A percentile compares a stretch with the other conserved stretches of the same genome.
Evolutionary conservation across 805 yeast genomes (phyloP).

Genomic region (Starmerella lactis-condensi): DNA sequence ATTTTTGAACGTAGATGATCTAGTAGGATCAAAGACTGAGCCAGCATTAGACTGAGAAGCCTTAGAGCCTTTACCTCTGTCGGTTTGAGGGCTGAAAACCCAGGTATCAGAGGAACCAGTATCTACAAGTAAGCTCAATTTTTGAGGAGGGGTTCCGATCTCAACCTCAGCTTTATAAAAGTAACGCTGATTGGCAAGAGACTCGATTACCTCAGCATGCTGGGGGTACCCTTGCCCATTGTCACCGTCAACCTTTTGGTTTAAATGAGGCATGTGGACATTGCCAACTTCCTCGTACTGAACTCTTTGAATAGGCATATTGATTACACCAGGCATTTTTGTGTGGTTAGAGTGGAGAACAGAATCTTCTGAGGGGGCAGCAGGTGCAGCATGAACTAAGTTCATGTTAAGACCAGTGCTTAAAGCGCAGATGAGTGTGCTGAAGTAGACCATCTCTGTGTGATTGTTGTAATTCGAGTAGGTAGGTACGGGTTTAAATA

Average conservation of each 20-base stretch:
- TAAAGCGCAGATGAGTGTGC: no score
- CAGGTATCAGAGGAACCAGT: constrained; percentile 65
- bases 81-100: constrained; percentile 30
- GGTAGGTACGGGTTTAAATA: no score
- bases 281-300: constrained; percentile 9
- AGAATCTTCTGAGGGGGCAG: no score
- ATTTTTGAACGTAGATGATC: constrained; percentile 18
- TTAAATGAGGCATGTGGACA: constrained; percentile 5
- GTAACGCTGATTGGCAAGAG: constrained; percentile 21
- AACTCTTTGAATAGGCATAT: constrained; percentile 6
- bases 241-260: constrained; percentile 6
- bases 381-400: no score
- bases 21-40: constrained; percentile 18
- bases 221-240: no score
- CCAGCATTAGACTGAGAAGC: constrained; percentile 3
- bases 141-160: constrained; percentile 42
- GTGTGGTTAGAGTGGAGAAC: no score
- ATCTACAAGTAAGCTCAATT: constrained; percentile 42
- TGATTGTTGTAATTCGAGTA: no score
- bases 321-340: constrained; percentile 10
- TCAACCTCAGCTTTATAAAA: constrained; percentile 22
- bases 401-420: no score
- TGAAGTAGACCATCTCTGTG: no score
- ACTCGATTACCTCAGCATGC: no score
- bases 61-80: constrained; percentile 6